Evolutionary conservation across 2,329 filamentous ascomycete genomes (phyloP).

Genomic region (Dactylellina drechsleri): DNA sequence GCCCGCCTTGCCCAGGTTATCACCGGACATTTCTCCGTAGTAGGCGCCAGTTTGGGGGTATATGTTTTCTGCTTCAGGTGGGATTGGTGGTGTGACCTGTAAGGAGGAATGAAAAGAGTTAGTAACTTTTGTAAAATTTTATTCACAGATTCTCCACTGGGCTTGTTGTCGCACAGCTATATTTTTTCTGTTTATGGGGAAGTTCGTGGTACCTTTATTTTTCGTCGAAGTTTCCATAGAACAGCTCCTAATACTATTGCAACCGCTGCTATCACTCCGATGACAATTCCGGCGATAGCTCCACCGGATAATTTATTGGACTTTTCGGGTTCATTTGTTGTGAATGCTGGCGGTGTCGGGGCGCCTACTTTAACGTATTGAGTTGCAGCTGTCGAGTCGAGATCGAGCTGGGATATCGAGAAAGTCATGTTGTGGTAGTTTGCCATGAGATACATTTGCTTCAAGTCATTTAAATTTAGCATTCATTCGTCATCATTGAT

Average conservation of each 20-base stretch:
- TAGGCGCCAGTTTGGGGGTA: constrained; percentile 29
- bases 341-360: constrained; percentile 14
- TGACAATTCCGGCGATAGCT: constrained; percentile 47
- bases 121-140: no score
- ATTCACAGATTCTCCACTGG: no score
- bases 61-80: constrained; percentile 36
- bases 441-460: constrained; percentile 51
- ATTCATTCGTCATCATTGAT: not conserved
- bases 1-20: constrained; percentile 18
- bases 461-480: not conserved
- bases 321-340: not conserved
- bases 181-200: no score
- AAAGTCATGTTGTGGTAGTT: constrained; percentile 44
- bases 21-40: constrained; percentile 40
- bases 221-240: constrained; percentile 28
- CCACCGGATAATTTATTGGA: constrained; percentile 31
- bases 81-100: constrained; percentile 16
- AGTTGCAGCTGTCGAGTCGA: constrained; percentile 21
- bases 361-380: constrained; percentile 42
- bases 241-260: constrained; percentile 28
- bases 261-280: constrained; percentile 19
- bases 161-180: no score
- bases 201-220: constrained; percentile 25
- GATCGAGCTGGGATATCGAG: constrained; percentile 42
- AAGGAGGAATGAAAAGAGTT: no score